These are phyloP conservation scores for Pleochaeta shiraiana DNA, from an alignment of 2,329 filamentous ascomycete species.

Conservation along the genomic window DNA sequence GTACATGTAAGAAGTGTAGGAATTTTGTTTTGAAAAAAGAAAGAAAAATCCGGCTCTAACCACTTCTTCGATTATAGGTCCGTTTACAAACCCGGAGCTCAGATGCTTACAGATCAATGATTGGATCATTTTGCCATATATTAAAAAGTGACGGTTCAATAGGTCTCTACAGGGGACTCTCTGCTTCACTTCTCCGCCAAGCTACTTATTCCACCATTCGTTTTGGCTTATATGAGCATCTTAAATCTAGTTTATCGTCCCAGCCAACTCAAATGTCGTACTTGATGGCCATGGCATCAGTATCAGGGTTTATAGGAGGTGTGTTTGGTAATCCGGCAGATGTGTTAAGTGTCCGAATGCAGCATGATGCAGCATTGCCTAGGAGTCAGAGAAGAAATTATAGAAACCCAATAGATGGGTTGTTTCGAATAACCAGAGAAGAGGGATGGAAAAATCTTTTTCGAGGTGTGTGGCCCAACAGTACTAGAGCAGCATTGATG, in stretches of 20 bases:
- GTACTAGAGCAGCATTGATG: slow-evolving; percentile 65
- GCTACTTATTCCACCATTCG: slow-evolving; percentile 91
- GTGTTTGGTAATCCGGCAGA: slow-evolving; percentile 87
- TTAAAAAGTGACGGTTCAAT: slow-evolving; percentile 50
- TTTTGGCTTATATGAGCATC: slow-evolving; percentile 88
- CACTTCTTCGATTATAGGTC: slow-evolving; percentile 31
- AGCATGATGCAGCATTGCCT: slow-evolving; percentile 69
- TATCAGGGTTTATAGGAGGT: slow-evolving; percentile 74
- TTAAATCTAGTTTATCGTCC: slow-evolving; percentile 49
- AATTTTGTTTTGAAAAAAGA: no score
- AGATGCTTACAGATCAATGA: slow-evolving; percentile 59
- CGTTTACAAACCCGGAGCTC: slow-evolving; percentile 67
- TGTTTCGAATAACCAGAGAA: slow-evolving; percentile 66
- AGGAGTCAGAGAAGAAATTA: slow-evolving; percentile 61
- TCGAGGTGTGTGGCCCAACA: slow-evolving; percentile 70
- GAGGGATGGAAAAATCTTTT: slow-evolving; percentile 63
- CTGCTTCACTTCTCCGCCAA: slow-evolving; percentile 80
- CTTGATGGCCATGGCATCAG: slow-evolving; percentile 64
- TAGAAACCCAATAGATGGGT: slow-evolving; percentile 66
- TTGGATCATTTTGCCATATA: slow-evolving; percentile 68
- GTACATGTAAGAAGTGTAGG: no score
- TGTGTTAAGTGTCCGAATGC: slow-evolving; percentile 96
- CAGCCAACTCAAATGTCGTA: slow-evolving; percentile 43
- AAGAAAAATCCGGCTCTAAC: not conserved
- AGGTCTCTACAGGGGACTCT: slow-evolving; percentile 79